Base-by-base conservation (phyloP, 1,284 basidiomycete genomes). In the Boletellus sp. region DNA sequence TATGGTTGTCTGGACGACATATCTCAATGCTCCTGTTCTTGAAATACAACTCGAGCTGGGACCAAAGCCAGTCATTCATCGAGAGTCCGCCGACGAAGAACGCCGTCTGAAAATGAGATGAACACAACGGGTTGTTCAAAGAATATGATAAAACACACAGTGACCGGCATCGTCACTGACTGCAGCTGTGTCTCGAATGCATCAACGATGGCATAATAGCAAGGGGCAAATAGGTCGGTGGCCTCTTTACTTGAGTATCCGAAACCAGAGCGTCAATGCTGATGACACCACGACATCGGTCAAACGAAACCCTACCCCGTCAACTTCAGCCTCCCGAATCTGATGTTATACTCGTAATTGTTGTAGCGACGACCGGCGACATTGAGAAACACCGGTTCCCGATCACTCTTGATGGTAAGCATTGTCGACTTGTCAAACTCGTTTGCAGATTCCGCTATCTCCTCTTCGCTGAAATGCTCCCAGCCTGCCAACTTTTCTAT, bases 141-240 rank as follows among this genome's bases (percentile, higher is more conserved):
- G 8, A 18, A 33, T 10, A 30, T 30, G 4, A 28, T 16, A 36
- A 43, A 32, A 61, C 59, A 18, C 67, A 58, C 72, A 2, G 58
- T 59, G 32, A 74, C 62, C 22, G 60, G 56, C 5, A 58, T 64
- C 13, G 51, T 51, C 0, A 66, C 55, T n/a, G 21, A 48, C 26
- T 47, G 49, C 8, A 50, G 54, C 52, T 74, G 73, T 16, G 60
- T 51, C 28, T 66, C 53, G 16, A 79, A 61, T 5, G 72, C 70
- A 3, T 61, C 35, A 12, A 58, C 47, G 21, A 53, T 39, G 4
- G 66, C 65, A 26, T 54, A 21, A 1, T 56, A 7, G 1, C 50
- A 74, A 68, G 74, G 75, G 32, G 58, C 46, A 11, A 79, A 57
- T 43, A 80, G 56, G 48, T 77, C 76, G 1, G 76, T 74, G 0